Base-by-base conservation (phyloP, 139 green algal species). In the Bryopsis sp. region DNA sequence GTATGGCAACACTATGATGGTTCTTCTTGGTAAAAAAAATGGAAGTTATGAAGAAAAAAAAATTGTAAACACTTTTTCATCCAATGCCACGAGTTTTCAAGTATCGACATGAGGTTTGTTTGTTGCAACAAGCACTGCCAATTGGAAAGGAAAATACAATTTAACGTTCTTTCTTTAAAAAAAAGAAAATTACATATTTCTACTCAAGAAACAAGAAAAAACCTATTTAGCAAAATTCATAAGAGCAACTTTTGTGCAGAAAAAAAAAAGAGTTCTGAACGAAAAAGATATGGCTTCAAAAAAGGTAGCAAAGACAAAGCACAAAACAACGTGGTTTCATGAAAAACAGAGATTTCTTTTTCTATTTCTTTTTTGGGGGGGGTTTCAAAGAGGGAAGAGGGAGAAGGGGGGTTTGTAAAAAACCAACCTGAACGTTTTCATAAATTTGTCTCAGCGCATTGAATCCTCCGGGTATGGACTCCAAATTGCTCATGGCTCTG, bases 401-500 rank as follows among this genome's bases (percentile, higher is more conserved):
- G 34, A 28, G 60, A n/a, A 57, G 19, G 37, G 4, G 15, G 5
- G 22, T 26, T 11, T 38, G 22, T 24, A 3, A 6, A 6, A 11
- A 54, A 15, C 70, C 1, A 57, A 81, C 82, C 84, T 93, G 85
- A 39, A 97, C 81, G 34, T 86, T 84, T 48, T 93, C 83, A 71
- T 96, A 96, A 76, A 97, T 87, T 39, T 87, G 84, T 2, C 89
- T 75, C 67, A 99, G 85, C 26, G 83, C 81, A 75, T 98, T 97
- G 81, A 97, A 99, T 61, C 94, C 94, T 47, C 91, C 94, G 0
- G 94, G 94, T 66, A 95, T 84, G 1, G 73, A 80, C 77, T 99
- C 95, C 8, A 99, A 89, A 85, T 99, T 97, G 61, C 64, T 81
- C 68, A 99, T 78, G 2, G 92, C 84, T 2, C 95, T 77, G 77